These are phyloP conservation scores for Ephemerocybe angulata DNA, from an alignment of 768 basidiomycete genomes.

Conservation along the genomic window DNA sequence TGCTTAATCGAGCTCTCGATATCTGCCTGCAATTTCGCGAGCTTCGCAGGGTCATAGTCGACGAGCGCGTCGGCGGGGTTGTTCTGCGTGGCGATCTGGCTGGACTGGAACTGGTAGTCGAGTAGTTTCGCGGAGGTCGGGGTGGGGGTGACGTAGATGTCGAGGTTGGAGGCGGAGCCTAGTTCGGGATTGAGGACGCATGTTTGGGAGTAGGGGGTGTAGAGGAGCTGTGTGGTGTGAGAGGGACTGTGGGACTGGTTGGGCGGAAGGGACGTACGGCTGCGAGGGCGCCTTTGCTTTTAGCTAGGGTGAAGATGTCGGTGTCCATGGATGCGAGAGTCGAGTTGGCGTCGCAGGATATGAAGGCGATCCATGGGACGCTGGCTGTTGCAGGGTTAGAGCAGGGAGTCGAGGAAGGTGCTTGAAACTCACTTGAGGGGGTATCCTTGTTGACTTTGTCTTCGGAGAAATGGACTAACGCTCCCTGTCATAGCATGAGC, in stretches of 20 bases:
- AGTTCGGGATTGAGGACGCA: slow-evolving; percentile 74
- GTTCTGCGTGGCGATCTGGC: slow-evolving; percentile 42
- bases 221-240: not conserved
- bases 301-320: slow-evolving; percentile 81
- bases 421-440: slow-evolving; percentile 48
- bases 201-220: slow-evolving; percentile 42
- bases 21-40: slow-evolving; percentile 49
- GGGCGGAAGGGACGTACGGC: slow-evolving; percentile 46
- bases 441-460: slow-evolving; percentile 41
- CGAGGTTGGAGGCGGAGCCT: slow-evolving; percentile 68
- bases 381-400: no score
- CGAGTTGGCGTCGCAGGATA: slow-evolving; percentile 79
- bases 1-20: slow-evolving; percentile 41
- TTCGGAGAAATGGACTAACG: slow-evolving; percentile 80
- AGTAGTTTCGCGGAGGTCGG: slow-evolving; percentile 52
- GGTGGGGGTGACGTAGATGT: slow-evolving; percentile 73
- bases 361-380: slow-evolving; percentile 89
- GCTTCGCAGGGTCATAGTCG: slow-evolving; percentile 55
- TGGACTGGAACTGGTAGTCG: slow-evolving; percentile 59
- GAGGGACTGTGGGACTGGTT: not conserved
- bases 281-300: slow-evolving; percentile 72
- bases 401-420: no score
- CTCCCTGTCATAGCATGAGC: slow-evolving; percentile 49
- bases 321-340: slow-evolving; percentile 53
- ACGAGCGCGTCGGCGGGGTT: slow-evolving; percentile 48